Evolutionary conservation across 306 rosid species (phyloP), one percentile per base, ranked within the genome.

Genomic region (Castanea mollissima): DNA sequence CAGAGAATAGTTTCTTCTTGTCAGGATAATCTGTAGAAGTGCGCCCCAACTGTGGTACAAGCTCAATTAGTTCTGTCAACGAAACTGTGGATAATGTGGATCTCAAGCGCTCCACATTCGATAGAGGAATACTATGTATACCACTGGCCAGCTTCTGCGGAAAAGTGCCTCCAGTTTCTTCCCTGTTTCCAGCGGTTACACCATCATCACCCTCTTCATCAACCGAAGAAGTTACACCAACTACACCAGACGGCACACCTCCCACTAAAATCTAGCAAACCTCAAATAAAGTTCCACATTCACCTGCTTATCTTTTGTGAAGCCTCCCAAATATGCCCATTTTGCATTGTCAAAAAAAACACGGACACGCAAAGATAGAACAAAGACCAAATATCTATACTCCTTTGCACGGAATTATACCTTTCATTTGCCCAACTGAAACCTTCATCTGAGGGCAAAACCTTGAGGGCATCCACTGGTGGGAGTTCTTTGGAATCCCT

Each of bases 371-470:
- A 95, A 77, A 67, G 99, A 91, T 79, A 95, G 7, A 75, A 92
- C 94, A 88, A 95, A 34, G 97, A 92, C 99, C 99, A 95, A 31
- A 95, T 97, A 83, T 95, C 99, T 60, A 93, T 77, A 68, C 87
- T 83, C 86, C 99, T 90, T 83, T 95, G 99, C 85, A 69, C 71
- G 25, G 97, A 91, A 81, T 85, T 95, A 78, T 95, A 95, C 80
- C 92, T 92, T 76, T 91, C 99, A 82, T 88, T 91, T 56, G 99
- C 97, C 99, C 99, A 95, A 79, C 94, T 89, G 82, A 95, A 95
- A 34, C 89, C 88, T 80, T 95, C 97, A 78, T 95, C 99, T 6
- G 99, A 88, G 35, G 95, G 98, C 88, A 95, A 88, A 79, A 92
- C 89, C 80, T 85, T 91, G 15, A 92, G 85, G 83, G 86, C 97